Evolutionary conservation across 148 eudicot genomes (phyloP).

Genomic region (Amaranthus cruentus): DNA sequence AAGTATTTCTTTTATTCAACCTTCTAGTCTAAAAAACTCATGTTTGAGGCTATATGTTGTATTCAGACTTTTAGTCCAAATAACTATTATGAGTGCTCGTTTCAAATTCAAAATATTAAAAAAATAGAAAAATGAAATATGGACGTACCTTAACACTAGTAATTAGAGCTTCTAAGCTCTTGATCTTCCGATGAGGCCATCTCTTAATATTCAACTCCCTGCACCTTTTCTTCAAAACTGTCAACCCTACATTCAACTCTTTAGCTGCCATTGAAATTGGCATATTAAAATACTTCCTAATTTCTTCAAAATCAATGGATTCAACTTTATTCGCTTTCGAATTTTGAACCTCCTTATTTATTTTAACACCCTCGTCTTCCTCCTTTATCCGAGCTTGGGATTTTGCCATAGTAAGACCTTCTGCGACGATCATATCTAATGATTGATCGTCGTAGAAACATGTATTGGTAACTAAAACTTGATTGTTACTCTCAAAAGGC

Average conservation of each 20-base stretch:
- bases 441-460: background rate
- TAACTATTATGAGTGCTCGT: background rate
- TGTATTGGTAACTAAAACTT: background rate
- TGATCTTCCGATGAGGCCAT: slow-evolving; percentile 41
- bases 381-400: background rate
- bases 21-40: too few species aligned
- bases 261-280: slow-evolving; percentile 78
- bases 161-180: slow-evolving; percentile 19
- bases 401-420: slow-evolving; percentile 10
- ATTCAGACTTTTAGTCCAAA: background rate
- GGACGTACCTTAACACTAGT: slow-evolving; percentile 16
- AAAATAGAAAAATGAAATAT: background rate
- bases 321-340: slow-evolving; percentile 12
- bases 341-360: background rate
- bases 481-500: background rate
- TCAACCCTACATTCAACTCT: slow-evolving; percentile 67
- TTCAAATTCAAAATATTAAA: background rate
- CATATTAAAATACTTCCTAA: slow-evolving; percentile 56
- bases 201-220: slow-evolving; percentile 42
- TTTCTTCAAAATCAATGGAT: slow-evolving; percentile 45
- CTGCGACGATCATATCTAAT: background rate
- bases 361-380: background rate
- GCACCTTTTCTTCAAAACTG: slow-evolving; percentile 81
- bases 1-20: too few species aligned
- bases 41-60: too few species aligned